A percentile compares a stretch with the other conserved stretches of the same genome.
Evolutionary conservation across 306 rosid genomes (phyloP).

Genomic region (Pyrus communis): DNA sequence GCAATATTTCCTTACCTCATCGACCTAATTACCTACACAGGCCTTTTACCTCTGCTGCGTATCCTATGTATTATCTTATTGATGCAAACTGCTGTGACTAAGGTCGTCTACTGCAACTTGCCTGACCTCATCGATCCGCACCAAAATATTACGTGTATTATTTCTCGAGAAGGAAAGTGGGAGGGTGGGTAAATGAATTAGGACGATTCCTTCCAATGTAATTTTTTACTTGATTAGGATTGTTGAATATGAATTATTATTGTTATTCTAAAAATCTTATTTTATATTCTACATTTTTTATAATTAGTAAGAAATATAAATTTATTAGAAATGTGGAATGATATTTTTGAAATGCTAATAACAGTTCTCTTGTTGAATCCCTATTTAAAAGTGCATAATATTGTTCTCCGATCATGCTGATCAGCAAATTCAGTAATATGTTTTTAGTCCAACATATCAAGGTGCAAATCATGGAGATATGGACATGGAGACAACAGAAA

Average conservation of each 20-base stretch:
- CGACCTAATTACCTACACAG: background rate
- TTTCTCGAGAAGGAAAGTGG: background rate
- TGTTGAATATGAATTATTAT: no score
- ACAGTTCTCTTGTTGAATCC: background rate
- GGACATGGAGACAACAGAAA: background rate
- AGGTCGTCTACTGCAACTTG: background rate
- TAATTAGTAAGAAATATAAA: no score
- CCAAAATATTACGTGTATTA: background rate
- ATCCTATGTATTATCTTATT: background rate
- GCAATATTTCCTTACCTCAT: background rate
- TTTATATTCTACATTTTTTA: fast-evolving
- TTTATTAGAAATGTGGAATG: fast-evolving
- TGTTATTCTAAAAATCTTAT: fast-evolving
- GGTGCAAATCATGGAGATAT: no score
- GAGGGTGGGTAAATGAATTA: background rate
- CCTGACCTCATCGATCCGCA: background rate
- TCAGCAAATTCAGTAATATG: background rate
- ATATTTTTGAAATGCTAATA: fast-evolving
- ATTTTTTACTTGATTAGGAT: no score
- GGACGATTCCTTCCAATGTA: background rate
- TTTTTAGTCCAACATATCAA: no score
- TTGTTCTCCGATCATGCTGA: background rate
- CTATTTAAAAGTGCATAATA: background rate
- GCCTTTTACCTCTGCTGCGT: background rate
- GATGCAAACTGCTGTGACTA: background rate